Evolutionary conservation across 306 rosid genomes (phyloP), one percentile per base, ranked within the genome.

Genomic region (Vigna unguiculata): DNA sequence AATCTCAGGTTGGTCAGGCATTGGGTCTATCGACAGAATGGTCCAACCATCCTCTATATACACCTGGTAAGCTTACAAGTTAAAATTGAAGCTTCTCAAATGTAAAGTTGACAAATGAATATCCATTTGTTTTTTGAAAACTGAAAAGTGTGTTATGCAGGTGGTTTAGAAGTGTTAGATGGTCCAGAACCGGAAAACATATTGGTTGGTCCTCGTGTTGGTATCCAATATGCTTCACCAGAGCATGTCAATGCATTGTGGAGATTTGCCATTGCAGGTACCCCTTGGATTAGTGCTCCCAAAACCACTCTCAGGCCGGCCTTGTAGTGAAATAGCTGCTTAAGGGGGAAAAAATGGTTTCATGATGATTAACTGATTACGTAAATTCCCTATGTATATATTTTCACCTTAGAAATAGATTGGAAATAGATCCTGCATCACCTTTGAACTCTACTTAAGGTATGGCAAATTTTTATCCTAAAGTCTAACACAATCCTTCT

Each of bases 201-300:
- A 15, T 76, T 95, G 84, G 79, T 89, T 17, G 97, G 98, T 66
- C 98, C 97, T 16, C 91, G 98, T 58, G 96, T 95, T 5, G 96
- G 98, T 19, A 92, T 92, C 40, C 88, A 95, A 17, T 86, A 89
- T 16, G 98, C 97, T 52, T 80, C 30, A 49, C 92, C 98, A 3
- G 97, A 88, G 83, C 96, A 95, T 78, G 93, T 86, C 21, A 80
- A 83, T 22, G 98, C 96, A 4, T 71, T 84, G 68, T 95, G 98
- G 98, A 89, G 98, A 88, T 95, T 92, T 82, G 97, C 97, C 77
- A 72, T 90, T 69, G 96, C 96, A 25, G 97, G 87, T 69, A 86
- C 97, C 54, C 85, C 92, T 67, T 95, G 98, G 98, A 88, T 94
- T 65, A 94, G 98, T 83, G 91, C 98, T 83, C 98, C 96, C 5